These are phyloP conservation scores for Tarenaya hassleriana DNA, from an alignment of 345 rosid species.

Conservation along the genomic window DNA sequence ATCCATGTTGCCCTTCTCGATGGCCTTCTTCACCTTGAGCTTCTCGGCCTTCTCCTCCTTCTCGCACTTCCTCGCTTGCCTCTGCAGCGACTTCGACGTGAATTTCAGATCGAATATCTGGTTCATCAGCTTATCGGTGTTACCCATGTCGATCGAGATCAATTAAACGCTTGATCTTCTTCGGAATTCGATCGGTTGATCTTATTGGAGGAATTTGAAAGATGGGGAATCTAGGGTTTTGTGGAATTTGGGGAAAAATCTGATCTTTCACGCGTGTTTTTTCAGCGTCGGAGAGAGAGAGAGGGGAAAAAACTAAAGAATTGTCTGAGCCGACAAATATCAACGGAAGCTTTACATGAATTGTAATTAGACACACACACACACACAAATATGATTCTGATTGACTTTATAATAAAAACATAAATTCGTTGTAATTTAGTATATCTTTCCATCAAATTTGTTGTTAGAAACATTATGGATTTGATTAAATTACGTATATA, in stretches of 20 bases:
- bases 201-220: not conserved
- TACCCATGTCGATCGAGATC: constrained; percentile 47
- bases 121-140: constrained; percentile 84
- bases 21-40: constrained; percentile 92
- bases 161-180: not conserved
- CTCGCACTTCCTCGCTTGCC: constrained; percentile 93
- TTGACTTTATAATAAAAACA: too few species aligned
- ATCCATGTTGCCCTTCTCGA: constrained; percentile 97
- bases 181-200: not conserved
- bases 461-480: too few species aligned
- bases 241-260: constrained; percentile 15
- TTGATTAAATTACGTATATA: too few species aligned
- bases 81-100: constrained; percentile 85
- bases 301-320: too few species aligned
- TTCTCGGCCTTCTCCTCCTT: constrained; percentile 98
- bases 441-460: too few species aligned
- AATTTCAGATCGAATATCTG: constrained; percentile 95
- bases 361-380: too few species aligned
- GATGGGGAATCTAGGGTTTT: constrained; percentile 20
- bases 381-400: too few species aligned
- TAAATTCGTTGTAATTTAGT: too few species aligned
- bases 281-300: too few species aligned
- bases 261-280: too few species aligned
- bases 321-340: too few species aligned
- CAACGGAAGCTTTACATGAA: too few species aligned